Conservation (phyloP, 768 basidiomycete genomes). For the Megacollybia marginata region DNA sequence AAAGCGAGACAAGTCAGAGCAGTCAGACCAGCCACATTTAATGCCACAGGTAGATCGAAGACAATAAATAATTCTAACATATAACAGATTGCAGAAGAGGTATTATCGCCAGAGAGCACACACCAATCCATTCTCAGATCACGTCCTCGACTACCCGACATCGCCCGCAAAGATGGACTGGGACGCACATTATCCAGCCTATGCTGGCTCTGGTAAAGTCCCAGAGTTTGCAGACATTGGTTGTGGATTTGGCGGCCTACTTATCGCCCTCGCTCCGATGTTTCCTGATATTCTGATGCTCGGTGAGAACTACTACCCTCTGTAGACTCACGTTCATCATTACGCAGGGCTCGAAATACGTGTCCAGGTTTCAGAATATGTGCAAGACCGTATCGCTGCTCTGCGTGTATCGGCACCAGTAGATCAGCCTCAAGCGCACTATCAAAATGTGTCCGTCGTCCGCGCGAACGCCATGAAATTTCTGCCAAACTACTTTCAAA, state of each 20-base stretch:
- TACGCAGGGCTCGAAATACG: conserved; percentile 93
- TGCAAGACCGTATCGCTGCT: conserved; percentile 89
- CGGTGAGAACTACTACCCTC: conserved; percentile 45
- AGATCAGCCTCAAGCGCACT: conserved; percentile 31
- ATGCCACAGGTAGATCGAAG: conserved; percentile 41
- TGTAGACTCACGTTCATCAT: background rate
- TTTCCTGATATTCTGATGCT: conserved; percentile 92
- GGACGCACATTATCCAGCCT: conserved; percentile 75
- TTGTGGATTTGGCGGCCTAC: conserved; percentile 94
- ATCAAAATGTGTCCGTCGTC: conserved; percentile 87
- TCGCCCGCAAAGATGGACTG: conserved; percentile 77
- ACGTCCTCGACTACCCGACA: conserved; percentile 80
- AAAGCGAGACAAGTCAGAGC: conserved; percentile 17
- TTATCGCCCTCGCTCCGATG: conserved; percentile 81
- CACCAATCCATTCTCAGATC: conserved; percentile 83
- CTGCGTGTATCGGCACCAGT: conserved; percentile 55
- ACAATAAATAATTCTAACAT: background rate
- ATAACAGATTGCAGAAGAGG: conserved; percentile 49
- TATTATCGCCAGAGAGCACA: conserved; percentile 81
- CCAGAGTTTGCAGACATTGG: conserved; percentile 97
- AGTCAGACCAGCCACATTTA: conserved; percentile 13
- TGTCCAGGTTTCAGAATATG: conserved; percentile 93
- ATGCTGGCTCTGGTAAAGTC: conserved; percentile 43
- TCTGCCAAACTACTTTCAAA: conserved; percentile 89
- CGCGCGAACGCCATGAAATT: conserved; percentile 99